Percentiles rank a stretch among this genome's conserved stretches.
Evolutionary conservation across 1,139 yeast species (phyloP).

Genomic region (Suhomyces bolitotheri): DNA sequence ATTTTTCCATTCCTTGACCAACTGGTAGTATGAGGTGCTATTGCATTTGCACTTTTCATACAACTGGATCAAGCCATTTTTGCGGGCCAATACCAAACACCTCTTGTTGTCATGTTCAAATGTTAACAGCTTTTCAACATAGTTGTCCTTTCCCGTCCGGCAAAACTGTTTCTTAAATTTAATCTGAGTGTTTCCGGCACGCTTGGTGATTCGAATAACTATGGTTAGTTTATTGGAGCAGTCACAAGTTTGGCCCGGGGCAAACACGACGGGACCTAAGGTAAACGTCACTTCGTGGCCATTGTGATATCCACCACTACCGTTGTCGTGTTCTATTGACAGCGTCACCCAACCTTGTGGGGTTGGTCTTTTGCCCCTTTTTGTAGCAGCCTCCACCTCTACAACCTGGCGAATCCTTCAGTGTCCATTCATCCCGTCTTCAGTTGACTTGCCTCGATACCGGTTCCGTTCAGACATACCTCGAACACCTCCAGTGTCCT

Average conservation of each 20-base stretch:
- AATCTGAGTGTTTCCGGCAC: slow-evolving; percentile 3
- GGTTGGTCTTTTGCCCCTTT: too few relatives aligned
- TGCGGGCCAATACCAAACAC: slow-evolving; percentile 31
- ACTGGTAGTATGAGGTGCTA: slow-evolving; percentile 16
- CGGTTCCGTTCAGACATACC: slow-evolving; percentile 22
- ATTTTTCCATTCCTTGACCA: slow-evolving; percentile 34
- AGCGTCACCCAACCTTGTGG: not conserved
- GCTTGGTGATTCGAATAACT: slow-evolving; percentile 12
- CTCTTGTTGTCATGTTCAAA: slow-evolving; percentile 23
- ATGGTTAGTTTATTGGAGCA: too few relatives aligned
- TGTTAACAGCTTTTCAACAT: slow-evolving; percentile 23
- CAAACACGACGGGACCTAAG: too few relatives aligned
- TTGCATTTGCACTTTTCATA: slow-evolving; percentile 20
- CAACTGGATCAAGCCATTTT: slow-evolving; percentile 34
- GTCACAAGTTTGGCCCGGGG: too few relatives aligned
- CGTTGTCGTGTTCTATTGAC: not conserved
- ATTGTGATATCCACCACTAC: too few relatives aligned
- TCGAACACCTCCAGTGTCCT: slow-evolving; percentile 23
- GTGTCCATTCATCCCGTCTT: too few relatives aligned
- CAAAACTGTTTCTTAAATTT: slow-evolving; percentile 23
- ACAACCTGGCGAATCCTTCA: too few relatives aligned
- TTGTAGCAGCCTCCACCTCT: too few relatives aligned
- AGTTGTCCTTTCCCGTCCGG: slow-evolving; percentile 17
- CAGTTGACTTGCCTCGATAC: too few relatives aligned
- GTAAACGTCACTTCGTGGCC: too few relatives aligned